Percentiles rank a stretch among this genome's conserved stretches.
Conservation (phyloP, 257 asterid species). For the Pogostemon cablin region DNA sequence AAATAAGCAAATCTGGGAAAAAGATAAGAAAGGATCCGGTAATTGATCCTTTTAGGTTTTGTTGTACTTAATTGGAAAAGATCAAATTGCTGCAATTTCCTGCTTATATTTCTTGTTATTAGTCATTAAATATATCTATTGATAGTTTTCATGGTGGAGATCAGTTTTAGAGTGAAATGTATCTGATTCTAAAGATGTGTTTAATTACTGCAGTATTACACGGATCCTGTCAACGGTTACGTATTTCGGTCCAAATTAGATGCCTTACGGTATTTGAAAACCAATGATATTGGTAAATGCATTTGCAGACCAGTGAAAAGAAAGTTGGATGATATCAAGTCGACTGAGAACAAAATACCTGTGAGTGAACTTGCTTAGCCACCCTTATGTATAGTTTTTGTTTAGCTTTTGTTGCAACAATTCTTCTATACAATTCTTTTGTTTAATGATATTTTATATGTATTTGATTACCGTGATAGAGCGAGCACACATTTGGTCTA, state of each 20-base stretch:
- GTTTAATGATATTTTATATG: not conserved
- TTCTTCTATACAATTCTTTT: conserved; percentile 18
- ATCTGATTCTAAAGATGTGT: conserved; percentile 29
- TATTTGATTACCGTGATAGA: not conserved
- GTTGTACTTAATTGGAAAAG: not conserved
- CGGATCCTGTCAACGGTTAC: conserved; percentile 66
- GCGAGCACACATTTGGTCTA: conserved; percentile 2
- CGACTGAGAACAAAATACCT: conserved; percentile 33
- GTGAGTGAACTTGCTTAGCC: conserved; percentile 47
- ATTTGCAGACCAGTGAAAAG: conserved; percentile 51
- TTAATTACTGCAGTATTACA: conserved; percentile 54
- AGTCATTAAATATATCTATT: not conserved
- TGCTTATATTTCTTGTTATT: conserved; percentile 9
- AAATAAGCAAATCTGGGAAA: conserved; percentile 43
- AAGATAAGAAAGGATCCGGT: conserved; percentile 60
- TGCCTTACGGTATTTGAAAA: conserved; percentile 59
- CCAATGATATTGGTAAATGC: conserved; percentile 54
- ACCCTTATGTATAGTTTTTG: conserved; percentile 16
- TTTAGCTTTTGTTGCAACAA: conserved; percentile 21
- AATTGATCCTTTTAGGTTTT: conserved; percentile 31
- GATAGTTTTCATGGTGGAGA: conserved; percentile 1
- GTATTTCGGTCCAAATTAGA: conserved; percentile 64
- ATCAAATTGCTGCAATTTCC: not conserved
- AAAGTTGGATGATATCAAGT: conserved; percentile 29
- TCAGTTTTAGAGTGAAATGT: not conserved